A percentile compares a stretch with the other conserved stretches of the same genome.
Conservation (phyloP, 2,329 filamentous ascomycete genomes). For the Talaromyces sp. region DNA sequence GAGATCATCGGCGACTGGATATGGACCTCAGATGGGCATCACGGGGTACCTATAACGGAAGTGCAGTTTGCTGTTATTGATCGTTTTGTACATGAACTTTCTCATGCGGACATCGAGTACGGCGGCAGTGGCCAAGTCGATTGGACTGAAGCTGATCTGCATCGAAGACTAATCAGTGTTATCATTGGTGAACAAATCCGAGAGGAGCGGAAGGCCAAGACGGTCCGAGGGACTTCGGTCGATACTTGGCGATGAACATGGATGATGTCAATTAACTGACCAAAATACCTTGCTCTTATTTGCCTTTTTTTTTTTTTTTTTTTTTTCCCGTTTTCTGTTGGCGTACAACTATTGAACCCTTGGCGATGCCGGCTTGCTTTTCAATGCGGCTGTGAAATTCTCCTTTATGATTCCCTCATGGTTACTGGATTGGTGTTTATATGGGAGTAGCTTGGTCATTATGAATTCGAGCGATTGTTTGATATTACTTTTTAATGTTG, state of each 20-base stretch:
- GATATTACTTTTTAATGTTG: not conserved
- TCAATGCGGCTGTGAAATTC: conserved; percentile 11
- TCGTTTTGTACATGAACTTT: conserved; percentile 42
- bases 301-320: not conserved
- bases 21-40: conserved; percentile 45
- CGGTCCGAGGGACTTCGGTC: conserved; percentile 25
- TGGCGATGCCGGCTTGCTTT: conserved; percentile 20
- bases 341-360: conserved; percentile 9
- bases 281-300: not conserved
- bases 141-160: conserved; percentile 50
- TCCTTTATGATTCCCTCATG: conserved; percentile 22
- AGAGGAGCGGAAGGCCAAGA: conserved; percentile 40
- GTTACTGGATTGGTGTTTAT: conserved; percentile 15
- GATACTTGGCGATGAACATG: conserved; percentile 31
- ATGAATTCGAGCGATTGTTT: not conserved
- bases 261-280: not conserved
- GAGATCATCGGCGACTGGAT: conserved; percentile 47
- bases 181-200: conserved; percentile 52
- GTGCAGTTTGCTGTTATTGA: conserved; percentile 47
- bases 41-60: conserved; percentile 46
- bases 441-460: conserved; percentile 9
- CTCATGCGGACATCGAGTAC: conserved; percentile 36
- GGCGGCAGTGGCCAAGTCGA: conserved; percentile 43
- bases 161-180: conserved; percentile 48
- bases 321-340: conserved; percentile 13